Evolutionary conservation across 148 eudicot species (phyloP).

Genomic region (Oxyria digyna): DNA sequence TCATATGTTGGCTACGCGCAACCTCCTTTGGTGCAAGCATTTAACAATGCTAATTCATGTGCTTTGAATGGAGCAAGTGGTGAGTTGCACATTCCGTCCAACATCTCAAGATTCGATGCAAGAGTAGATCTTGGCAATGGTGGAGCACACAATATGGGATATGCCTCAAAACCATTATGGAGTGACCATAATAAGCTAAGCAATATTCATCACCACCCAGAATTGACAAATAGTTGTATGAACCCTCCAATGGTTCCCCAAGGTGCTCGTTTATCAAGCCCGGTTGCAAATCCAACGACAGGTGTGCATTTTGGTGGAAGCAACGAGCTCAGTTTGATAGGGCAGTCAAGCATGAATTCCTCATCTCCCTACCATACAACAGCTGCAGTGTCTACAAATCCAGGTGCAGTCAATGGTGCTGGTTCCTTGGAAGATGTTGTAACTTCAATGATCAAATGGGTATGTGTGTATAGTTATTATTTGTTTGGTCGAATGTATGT

Average conservation of each 20-base stretch:
- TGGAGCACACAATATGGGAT: slow-evolving; percentile 16
- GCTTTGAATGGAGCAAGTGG: slow-evolving; percentile 1
- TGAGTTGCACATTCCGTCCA: slow-evolving; percentile 9
- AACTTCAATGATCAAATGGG: slow-evolving; percentile 29
- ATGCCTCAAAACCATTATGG: slow-evolving; percentile 19
- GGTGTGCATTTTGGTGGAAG: slow-evolving; percentile 1
- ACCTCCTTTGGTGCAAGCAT: slow-evolving; percentile 3
- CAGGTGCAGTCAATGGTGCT: slow-evolving; percentile 22
- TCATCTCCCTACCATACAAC: slow-evolving; percentile 14
- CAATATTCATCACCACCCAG: slow-evolving; percentile 16
- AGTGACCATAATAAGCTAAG: slow-evolving; percentile 14
- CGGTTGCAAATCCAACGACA: not conserved
- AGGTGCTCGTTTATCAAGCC: slow-evolving; percentile 13
- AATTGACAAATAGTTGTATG: slow-evolving; percentile 17
- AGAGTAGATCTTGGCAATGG: slow-evolving; percentile 16
- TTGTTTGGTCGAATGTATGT: not conserved
- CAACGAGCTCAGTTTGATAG: slow-evolving; percentile 15
- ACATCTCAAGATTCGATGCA: slow-evolving; percentile 21
- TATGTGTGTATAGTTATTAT: not conserved
- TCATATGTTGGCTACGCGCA: slow-evolving; percentile 12
- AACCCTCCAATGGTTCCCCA: slow-evolving; percentile 20
- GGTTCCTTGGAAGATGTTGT: slow-evolving; percentile 59
- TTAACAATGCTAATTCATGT: not conserved
- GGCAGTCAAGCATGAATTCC: slow-evolving; percentile 20
- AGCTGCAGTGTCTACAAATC: slow-evolving; percentile 14